Percentiles rank a stretch among this genome's conserved stretches.
phyloP scores from a whole-genome alignment of 306 rosid genomes.

The Corylus avellana region DNA sequence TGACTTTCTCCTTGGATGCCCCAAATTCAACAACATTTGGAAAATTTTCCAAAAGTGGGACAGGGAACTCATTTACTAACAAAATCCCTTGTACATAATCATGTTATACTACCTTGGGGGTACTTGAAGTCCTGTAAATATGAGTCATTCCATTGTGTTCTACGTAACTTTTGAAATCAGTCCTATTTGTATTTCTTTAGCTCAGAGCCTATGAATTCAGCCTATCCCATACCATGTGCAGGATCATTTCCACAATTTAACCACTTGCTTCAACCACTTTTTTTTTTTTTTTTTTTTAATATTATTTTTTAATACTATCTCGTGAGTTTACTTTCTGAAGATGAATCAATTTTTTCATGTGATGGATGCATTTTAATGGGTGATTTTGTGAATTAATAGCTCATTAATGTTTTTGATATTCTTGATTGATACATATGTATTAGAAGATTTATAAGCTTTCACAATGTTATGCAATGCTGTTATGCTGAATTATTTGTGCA shows the following conservation, averaged over 20 bases:
- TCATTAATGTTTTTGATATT: background rate
- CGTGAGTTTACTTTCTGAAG: background rate
- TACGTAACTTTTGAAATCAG: background rate
- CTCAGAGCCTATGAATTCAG: background rate
- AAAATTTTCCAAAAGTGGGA: background rate
- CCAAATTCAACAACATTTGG: background rate
- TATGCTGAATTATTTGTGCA: slow-evolving; percentile 3
- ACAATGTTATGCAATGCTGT: slow-evolving; percentile 4
- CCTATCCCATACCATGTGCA: background rate
- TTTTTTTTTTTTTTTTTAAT: background rate
- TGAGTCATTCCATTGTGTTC: background rate
- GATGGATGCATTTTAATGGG: background rate
- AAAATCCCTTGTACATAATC: background rate
- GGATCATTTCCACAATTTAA: background rate
- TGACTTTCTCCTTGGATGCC: background rate
- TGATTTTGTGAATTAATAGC: background rate
- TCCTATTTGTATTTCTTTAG: background rate
- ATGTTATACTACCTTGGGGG: background rate
- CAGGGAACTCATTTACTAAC: background rate
- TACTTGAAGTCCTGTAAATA: background rate
- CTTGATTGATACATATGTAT: background rate
- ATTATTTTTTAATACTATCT: background rate
- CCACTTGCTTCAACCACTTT: background rate
- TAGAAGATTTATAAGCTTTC: background rate
- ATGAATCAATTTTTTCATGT: background rate